Evolutionary conservation across 164 flowering plant genomes (phyloP), one percentile per base, ranked within the genome.

Genomic region (Magnolia kwangsiensis): DNA sequence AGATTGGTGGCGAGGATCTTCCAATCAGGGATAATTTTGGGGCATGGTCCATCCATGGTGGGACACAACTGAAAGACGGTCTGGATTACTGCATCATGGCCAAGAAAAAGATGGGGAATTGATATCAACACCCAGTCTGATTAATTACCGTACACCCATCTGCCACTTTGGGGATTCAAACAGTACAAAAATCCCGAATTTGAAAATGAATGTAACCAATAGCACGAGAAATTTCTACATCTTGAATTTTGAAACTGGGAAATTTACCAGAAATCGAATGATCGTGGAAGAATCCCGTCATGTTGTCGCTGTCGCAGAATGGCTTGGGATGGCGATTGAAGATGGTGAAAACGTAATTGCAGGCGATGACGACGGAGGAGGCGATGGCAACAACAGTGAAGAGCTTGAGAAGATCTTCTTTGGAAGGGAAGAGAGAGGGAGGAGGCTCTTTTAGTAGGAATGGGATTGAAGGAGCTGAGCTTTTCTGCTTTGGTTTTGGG

Each of bases 371-470:
- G 27, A 92, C 91, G 0, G 81, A 69, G 27, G 87, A 65, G 0
- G 98, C 96, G 77, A 92, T 82, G 55, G 85, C 77, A 58, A 93
- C 49, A 4, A 90, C 90, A 7, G 85, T 75, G 16, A 90, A 2
- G 72, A 95, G 89, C 65, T 80, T 83, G 9, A 81, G 37, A 45
- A 93, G 63, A 49, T 95, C 98, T 49, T 78, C 71, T 71, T 85
- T 85, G 0, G 96, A 88, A 8, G 95, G 97, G 13, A 90, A 84
- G 19, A 91, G 70, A 29, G 50, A 77, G 2, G 86, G 78, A 1
- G 96, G 83, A 37, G 97, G 98, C 71, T 80, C 77, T 10, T 77
- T 73, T 8, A 80, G 59, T 7, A 80, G 59, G 10, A 80, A 74
- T 9, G 63, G 68, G 50, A 69, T 19, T 4, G 80, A 45, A 11